phyloP scores from a whole-genome alignment of 805 yeast species.

The Monosporozyma unispora region DNA sequence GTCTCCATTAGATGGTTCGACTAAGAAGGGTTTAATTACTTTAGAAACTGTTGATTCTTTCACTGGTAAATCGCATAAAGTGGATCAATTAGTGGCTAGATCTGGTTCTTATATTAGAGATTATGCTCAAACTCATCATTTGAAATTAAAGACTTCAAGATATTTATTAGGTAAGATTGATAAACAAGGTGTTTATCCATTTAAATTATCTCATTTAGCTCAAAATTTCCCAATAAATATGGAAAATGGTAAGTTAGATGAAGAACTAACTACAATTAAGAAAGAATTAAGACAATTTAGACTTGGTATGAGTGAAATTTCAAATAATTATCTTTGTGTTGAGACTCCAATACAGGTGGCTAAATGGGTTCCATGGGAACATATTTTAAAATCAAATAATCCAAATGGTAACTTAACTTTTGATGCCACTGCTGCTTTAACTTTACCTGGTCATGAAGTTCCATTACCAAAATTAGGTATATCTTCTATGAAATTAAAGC shows the following conservation, averaged over 20 bases:
- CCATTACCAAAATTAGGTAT: constrained; percentile 70
- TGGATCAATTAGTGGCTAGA: constrained; percentile 44
- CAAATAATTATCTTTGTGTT: constrained; percentile 70
- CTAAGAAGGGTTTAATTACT: constrained; percentile 59
- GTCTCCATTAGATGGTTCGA: constrained; percentile 51
- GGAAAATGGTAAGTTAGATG: constrained; percentile 20
- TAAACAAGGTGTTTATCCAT: constrained; percentile 79
- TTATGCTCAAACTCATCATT: constrained; percentile 68
- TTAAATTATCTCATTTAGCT: constrained; percentile 70
- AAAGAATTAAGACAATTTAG: constrained; percentile 52
- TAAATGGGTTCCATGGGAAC: constrained; percentile 62
- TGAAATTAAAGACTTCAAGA: constrained; percentile 69
- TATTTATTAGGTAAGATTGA: constrained; percentile 62
- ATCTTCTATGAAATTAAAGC: constrained; percentile 56
- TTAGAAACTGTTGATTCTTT: constrained; percentile 56
- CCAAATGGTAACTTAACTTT: constrained; percentile 59
- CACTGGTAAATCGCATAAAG: constrained; percentile 52
- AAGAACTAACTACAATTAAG: constrained; percentile 36
- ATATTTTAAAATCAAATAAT: constrained; percentile 52
- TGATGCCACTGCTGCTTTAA: constrained; percentile 47
- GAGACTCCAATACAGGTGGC: constrained; percentile 65
- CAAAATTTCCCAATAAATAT: constrained; percentile 48
- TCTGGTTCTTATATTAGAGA: constrained; percentile 78
- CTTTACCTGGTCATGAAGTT: constrained; percentile 62
- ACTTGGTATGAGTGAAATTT: constrained; percentile 71